Evolutionary conservation across 2,329 filamentous ascomycete species (phyloP), one percentile per base, ranked within the genome.

Genomic region (Verticillium tricorpus): DNA sequence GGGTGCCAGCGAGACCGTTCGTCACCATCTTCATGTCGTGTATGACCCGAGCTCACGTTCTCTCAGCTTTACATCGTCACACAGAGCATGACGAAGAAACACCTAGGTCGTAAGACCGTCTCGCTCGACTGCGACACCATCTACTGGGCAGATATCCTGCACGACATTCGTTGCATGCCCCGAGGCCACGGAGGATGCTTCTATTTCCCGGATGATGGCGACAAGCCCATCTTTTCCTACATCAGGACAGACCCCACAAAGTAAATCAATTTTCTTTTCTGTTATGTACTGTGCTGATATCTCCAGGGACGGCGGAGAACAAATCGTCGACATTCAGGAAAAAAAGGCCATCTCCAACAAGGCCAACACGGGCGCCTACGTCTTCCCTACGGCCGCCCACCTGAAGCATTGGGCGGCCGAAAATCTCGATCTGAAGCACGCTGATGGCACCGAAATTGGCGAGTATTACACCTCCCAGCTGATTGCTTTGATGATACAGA

Each of bases 91-190:
- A 66, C 65, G n/a, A 66, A 64, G 57, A 65, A 70, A 57, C 64
- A 72, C 52, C 67, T 72, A 56, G 58, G 62, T 32, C 65, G 69
- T 56, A 67, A 65, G 60, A 72, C 69, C 5, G 67, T 72, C 19
- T 72, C 70, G 11, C 68, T 72, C 52, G 71, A 72, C 61, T 72
- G 71, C 64, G 71, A 73, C n/a, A 73, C 70, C 45, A 71, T 73
- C 61, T 72, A 72, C 66, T 73, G 69, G 71, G 68, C 66, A 45
- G 70, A 73, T 40, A 65, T 73, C 34, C 68, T 73, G 3, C 62
- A 67, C 45, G 59, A 69, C 14, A 65, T 68, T 34, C 68, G 71
- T 31, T 62, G 67, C 58, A 69, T 71, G 68, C 68, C 69, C 15
- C 28, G 62, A 22, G 63, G 63, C 54, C 65, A 70, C 57, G 69